These are phyloP conservation scores for Podospora anserina DNA, from an alignment of 495 filamentous ascomycete genomes.

Conservation along the genomic window DNA sequence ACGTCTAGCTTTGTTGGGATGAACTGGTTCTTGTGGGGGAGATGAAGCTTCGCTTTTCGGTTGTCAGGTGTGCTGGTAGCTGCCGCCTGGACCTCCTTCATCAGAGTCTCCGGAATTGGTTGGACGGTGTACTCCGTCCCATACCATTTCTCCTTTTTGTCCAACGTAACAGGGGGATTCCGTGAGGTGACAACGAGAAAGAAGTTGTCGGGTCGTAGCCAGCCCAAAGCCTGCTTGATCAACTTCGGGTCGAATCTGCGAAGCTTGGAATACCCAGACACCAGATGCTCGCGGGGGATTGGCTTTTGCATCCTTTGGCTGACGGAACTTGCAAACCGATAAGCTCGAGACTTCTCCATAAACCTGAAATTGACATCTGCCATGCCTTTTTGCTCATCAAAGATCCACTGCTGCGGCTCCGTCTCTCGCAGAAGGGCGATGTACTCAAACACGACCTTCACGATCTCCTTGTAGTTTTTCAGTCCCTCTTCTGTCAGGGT, in stretches of 20 bases:
- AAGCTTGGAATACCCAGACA: constrained; percentile 67
- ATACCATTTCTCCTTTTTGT: constrained; percentile 94
- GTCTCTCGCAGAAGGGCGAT: constrained; percentile 79
- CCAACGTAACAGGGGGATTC: constrained; percentile 78
- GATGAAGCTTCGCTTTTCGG: constrained; percentile 68
- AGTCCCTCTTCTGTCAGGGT: constrained; percentile 78
- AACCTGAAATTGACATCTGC: constrained; percentile 92
- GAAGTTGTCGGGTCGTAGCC: constrained; percentile 86
- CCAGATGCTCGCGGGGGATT: constrained; percentile 76
- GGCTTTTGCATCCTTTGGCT: constrained; percentile 87
- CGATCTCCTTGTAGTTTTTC: constrained; percentile 80
- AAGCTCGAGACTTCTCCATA: constrained; percentile 86
- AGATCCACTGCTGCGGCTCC: constrained; percentile 86
- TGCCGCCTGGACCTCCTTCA: constrained; percentile 64
- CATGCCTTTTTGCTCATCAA: constrained; percentile 84
- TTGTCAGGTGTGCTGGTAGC: constrained; percentile 52
- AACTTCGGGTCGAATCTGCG: constrained; percentile 71
- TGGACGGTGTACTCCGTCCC: constrained; percentile 89
- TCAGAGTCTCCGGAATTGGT: constrained; percentile 73
- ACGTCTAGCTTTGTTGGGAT: constrained; percentile 92
- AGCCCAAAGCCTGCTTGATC: constrained; percentile 72
- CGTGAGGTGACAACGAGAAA: constrained; percentile 76
- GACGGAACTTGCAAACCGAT: constrained; percentile 78
- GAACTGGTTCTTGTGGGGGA: constrained; percentile 94
- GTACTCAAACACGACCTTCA: constrained; percentile 90